Evolutionary conservation across 108 stramenopile genomes (phyloP), one percentile per base, ranked within the genome.

Genomic region (Nannochloropsis gaditana): DNA sequence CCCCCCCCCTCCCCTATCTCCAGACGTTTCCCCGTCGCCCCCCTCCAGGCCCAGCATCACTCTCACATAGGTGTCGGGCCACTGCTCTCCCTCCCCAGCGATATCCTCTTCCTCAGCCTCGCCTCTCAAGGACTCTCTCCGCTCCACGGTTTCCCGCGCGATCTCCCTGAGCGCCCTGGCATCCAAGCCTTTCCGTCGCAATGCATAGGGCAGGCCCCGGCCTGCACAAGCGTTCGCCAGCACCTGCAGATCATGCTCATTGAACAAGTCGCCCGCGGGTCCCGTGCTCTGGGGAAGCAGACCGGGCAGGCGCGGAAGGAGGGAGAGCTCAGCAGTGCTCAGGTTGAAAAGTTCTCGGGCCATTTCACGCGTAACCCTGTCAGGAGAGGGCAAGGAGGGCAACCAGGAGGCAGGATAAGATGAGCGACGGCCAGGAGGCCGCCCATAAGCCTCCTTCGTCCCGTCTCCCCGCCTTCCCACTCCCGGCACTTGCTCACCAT

Each of bases 301-400:
- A n/a, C 59, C 59, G n/a, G 59, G 59, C 19, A 73, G 59, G 8
- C 59, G 59, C 19, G 59, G 59, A 73, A 73, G 59, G 6, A 73
- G 59, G 59, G 59, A 15, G 59, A 73, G 59, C 59, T 73, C 59
- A 15, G 59, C 59, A 6, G 59, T 73, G 59, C 59, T 73, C 19
- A 73, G 59, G n/a, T 73, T 73, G 59, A 73, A 73, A 15, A 73
- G 8, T 73, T 73, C 59, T 73, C n/a, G 59, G 59, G 59, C 59
- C 59, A 73, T 73, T n/a, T 4, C 6, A 6, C 59, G 59, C 59
- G 59, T 73, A 4, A 73, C 59, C 59, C 59, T 73, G n/a, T n/a
- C 19, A n/a, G n/a, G n/a, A 73, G 4, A 73, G n/a, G 59, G 59
- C 31, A 73, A 73, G n/a, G 8, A 73, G n/a, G n/a, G n/a, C 15